Percentiles rank a stretch among this genome's conserved stretches.
Conservation (phyloP, 2,329 filamentous ascomycete genomes). For the Hymenoscyphus occultus region DNA sequence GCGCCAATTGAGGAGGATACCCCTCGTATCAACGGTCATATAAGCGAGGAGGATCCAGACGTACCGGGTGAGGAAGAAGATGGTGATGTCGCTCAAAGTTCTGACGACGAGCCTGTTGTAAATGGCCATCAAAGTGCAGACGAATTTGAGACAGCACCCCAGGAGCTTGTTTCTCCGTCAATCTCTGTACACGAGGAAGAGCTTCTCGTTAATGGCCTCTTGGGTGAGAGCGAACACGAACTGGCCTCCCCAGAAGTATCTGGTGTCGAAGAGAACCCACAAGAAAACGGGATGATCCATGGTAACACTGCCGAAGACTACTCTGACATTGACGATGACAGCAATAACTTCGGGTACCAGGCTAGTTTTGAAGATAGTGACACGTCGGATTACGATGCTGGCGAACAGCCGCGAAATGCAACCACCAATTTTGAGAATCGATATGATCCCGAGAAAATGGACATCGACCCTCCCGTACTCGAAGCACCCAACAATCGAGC, state of each 20-base stretch:
- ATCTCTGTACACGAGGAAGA: neutral
- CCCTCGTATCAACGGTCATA: neutral
- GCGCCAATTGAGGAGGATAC: neutral
- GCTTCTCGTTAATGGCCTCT: neutral
- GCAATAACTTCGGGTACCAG: neutral
- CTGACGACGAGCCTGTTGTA: neutral
- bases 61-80: neutral
- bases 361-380: neutral
- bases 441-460: neutral
- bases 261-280: neutral
- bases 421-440: neutral
- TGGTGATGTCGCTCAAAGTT: neutral
- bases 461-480: neutral
- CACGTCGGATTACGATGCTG: neutral
- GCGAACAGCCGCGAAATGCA: neutral
- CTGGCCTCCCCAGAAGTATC: neutral
- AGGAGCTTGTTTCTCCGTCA: neutral
- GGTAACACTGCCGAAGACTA: neutral
- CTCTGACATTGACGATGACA: constrained; percentile 2
- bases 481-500: too few relatives aligned
- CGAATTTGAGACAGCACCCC: neutral
- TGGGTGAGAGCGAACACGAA: neutral
- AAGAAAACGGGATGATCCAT: neutral
- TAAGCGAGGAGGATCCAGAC: neutral
- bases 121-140: neutral